A percentile compares a stretch with the other conserved stretches of the same genome.
Evolutionary conservation across 257 asterid species (phyloP).

Genomic region (Linderniella brevidens): DNA sequence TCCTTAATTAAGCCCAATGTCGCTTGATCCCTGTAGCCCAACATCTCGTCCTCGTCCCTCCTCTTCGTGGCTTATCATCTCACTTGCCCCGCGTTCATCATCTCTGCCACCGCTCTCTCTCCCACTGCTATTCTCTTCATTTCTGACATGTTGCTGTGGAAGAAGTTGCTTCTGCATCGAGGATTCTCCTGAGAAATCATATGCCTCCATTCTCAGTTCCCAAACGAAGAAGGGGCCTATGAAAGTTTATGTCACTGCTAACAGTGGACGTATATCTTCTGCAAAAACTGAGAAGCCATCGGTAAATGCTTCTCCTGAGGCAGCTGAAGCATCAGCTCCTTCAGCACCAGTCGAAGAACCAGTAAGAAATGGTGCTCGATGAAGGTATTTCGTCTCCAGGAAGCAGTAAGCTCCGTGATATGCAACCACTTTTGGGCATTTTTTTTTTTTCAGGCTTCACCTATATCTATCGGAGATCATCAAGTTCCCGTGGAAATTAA

Average conservation of each 20-base stretch:
- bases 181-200: slow-evolving; percentile 66
- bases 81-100: too few relatives aligned
- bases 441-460: slow-evolving; percentile 57
- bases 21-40: too few relatives aligned
- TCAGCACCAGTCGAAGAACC: slow-evolving; percentile 11
- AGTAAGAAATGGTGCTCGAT: slow-evolving; percentile 32
- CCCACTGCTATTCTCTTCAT: too few relatives aligned
- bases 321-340: slow-evolving; percentile 23
- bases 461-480: slow-evolving; percentile 37
- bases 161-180: slow-evolving; percentile 33
- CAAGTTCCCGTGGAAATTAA: slow-evolving; percentile 54
- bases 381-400: slow-evolving; percentile 36
- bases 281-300: slow-evolving; percentile 27
- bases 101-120: too few relatives aligned
- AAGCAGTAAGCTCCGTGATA: too few relatives aligned
- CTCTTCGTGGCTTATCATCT: too few relatives aligned
- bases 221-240: slow-evolving; percentile 38
- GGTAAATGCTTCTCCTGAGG: slow-evolving; percentile 19
- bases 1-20: too few relatives aligned
- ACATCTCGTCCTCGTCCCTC: too few relatives aligned
- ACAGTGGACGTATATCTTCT: slow-evolving; percentile 15
- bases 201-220: slow-evolving; percentile 77
- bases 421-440: too few relatives aligned
- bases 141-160: slow-evolving; percentile 11
- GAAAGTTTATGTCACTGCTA: slow-evolving; percentile 42